A percentile compares a stretch with the other conserved stretches of the same genome.
These are phyloP conservation scores for Plasmodium vinckei DNA, from an alignment of 169 alveolate genomes.

Conservation along the genomic window DNA sequence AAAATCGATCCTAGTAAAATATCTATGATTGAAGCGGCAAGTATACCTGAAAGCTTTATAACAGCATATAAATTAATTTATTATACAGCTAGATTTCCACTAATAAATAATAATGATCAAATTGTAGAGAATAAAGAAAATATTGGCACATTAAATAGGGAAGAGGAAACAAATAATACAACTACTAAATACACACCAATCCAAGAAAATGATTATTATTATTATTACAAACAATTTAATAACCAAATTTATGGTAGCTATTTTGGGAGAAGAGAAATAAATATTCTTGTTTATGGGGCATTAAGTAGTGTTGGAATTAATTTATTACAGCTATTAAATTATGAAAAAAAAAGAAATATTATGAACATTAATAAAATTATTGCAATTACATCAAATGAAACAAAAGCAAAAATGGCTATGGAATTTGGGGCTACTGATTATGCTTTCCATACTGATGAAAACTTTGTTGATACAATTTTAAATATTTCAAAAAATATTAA, in stretches of 20 bases:
- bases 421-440: slow-evolving; percentile 37
- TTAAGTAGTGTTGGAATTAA: slow-evolving; percentile 26
- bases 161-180: too few relatives aligned
- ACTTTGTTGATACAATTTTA: slow-evolving; percentile 3
- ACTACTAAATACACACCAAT: too few relatives aligned
- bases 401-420: slow-evolving; percentile 14
- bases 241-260: neutral
- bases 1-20: neutral
- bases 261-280: slow-evolving; percentile 10
- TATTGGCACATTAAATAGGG: neutral
- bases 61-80: slow-evolving; percentile 27
- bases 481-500: slow-evolving; percentile 20
- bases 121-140: neutral
- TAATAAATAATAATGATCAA: neutral
- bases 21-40: slow-evolving; percentile 14
- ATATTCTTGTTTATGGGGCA: slow-evolving; percentile 18
- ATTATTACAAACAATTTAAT: too few relatives aligned
- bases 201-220: too few relatives aligned
- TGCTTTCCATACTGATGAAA: slow-evolving; percentile 1
- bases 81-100: slow-evolving; percentile 9
- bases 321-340: slow-evolving; percentile 32
- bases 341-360: slow-evolving; percentile 16
- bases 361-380: slow-evolving; percentile 30
- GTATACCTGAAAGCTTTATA: slow-evolving; percentile 18
- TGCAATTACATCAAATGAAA: slow-evolving; percentile 22